A percentile compares a stretch with the other conserved stretches of the same genome.
phyloP scores from a whole-genome alignment of 2,329 filamentous ascomycete genomes.

The Sarocladium brachiariae region DNA sequence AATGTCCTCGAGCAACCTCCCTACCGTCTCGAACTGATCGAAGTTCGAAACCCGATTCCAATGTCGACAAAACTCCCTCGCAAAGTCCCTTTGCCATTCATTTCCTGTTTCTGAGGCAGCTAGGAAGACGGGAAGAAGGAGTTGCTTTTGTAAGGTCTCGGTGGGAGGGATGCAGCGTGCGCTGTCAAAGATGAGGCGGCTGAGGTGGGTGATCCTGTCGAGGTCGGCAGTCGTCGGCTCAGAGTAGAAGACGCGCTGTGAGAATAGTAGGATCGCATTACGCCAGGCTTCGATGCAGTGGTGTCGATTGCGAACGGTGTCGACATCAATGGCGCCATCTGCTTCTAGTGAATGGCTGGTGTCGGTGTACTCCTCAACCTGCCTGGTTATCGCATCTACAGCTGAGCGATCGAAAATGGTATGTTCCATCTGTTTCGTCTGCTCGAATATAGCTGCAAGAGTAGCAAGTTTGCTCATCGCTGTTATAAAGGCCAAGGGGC shows the following conservation, averaged over 20 bases:
- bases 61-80: slow-evolving; percentile 6
- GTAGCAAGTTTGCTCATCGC: not conserved
- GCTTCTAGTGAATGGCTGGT: not conserved
- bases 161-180: slow-evolving; percentile 22
- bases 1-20: slow-evolving; percentile 3
- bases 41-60: slow-evolving; percentile 1
- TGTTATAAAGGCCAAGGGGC: not conserved
- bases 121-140: slow-evolving; percentile 29
- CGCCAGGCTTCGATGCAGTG: slow-evolving; percentile 29
- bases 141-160: slow-evolving; percentile 26
- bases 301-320: slow-evolving; percentile 12
- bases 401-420: slow-evolving; percentile 1
- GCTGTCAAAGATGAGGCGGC: slow-evolving; percentile 23
- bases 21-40: slow-evolving; percentile 6
- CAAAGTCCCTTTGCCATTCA: slow-evolving; percentile 4
- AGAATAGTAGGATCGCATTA: slow-evolving; percentile 25
- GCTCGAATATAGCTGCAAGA: slow-evolving; percentile 3
- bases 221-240: slow-evolving; percentile 11
- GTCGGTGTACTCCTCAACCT: not conserved
- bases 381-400: not conserved
- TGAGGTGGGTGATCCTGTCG: slow-evolving; percentile 15
- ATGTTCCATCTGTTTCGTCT: slow-evolving; percentile 6
- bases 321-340: not conserved
- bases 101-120: slow-evolving; percentile 15
- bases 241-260: slow-evolving; percentile 23